phyloP scores from a whole-genome alignment of 176 grass and related monocot genomes.

The Aegilops umbellulata region DNA sequence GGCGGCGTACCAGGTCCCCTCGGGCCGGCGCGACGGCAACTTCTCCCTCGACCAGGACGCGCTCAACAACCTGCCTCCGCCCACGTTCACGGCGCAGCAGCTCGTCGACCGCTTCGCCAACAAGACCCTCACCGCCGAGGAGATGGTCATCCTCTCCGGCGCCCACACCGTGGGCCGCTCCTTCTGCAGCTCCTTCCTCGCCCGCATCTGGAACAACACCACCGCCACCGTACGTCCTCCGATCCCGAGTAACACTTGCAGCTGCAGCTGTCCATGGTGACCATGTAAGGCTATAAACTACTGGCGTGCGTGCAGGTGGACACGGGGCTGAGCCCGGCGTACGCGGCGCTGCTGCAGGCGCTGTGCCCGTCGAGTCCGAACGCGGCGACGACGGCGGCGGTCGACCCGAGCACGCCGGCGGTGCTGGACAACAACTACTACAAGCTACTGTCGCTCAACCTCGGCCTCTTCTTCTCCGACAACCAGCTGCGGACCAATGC shows the following conservation, averaged over 20 bases:
- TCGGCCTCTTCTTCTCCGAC: slow-evolving; percentile 17
- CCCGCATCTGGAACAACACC: slow-evolving; percentile 8
- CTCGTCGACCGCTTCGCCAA: slow-evolving; percentile 10
- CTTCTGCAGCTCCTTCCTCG: slow-evolving; percentile 16
- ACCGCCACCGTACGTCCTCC: not conserved
- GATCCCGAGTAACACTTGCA: too few relatives aligned
- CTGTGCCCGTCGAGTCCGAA: not conserved
- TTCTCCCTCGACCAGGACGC: slow-evolving; percentile 34
- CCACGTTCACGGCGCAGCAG: slow-evolving; percentile 25
- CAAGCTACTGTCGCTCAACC: slow-evolving; percentile 13
- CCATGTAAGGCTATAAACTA: not conserved
- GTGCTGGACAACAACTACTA: slow-evolving; percentile 21
- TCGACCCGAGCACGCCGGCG: not conserved
- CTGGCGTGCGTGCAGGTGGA: not conserved
- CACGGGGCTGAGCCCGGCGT: not conserved
- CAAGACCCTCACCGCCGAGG: slow-evolving; percentile 19
- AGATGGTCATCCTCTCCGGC: slow-evolving; percentile 20
- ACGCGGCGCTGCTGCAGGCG: slow-evolving; percentile 13
- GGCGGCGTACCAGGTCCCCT: slow-evolving; percentile 44
- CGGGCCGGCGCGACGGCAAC: slow-evolving; percentile 58
- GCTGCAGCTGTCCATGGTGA: not conserved
- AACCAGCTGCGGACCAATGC: slow-evolving; percentile 13
- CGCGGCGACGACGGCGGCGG: not conserved
- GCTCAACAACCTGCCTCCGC: slow-evolving; percentile 32
- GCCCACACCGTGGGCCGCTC: slow-evolving; percentile 5